Base-by-base conservation (phyloP, 1,139 yeast species). In the Yamadazyma buinensis region DNA sequence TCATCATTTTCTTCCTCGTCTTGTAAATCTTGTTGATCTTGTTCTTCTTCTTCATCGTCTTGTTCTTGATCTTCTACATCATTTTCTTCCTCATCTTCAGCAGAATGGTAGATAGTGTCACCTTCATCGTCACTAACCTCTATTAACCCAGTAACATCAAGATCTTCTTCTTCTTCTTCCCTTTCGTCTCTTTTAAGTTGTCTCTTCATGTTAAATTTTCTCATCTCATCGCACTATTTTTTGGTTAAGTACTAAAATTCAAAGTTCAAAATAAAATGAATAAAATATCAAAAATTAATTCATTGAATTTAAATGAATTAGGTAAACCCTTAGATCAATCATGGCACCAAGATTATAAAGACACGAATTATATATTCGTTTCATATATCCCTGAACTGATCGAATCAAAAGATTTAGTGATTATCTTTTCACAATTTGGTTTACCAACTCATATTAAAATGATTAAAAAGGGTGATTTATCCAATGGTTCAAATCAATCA, bases 371-470 rank as follows among this genome's bases (percentile, higher is more conserved):
- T 40, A 53, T 67, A 32, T 74, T 60, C 49, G 77, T 90, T 21
- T 95, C 95, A 1, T 79, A 84, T n/a, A 57, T 92, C 15, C 82
- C 88, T 10, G 59, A 50, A 14, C 75, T 73, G 30, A 54, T 88
- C 27, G 76, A 77, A 8, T 95, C 85, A 49, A 79, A 80, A 28
- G 97, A 92, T 51, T 57, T 92, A 1, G 52, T 88, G 9, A 72
- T 79, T 0, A 76, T 90, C 26, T 92, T 92, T 53, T 84, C 96
- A 4, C 97, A 92, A 54, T 92, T 74, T 55, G 98, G 98, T 1
- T 72, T 80, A 19, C 96, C 97, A 0, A 82, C 85, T 0, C 88
- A 84, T 51, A 55, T 90, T 26, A 78, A 83, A 37, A 61, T 92
- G 38, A 70, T 77, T n/a, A 6, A 15, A 5, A 70, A 88, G 38